Evolutionary conservation across 202 grass and related monocot genomes (phyloP), one percentile per base, ranked within the genome.

Genomic region (Schoenoplectus tabernaemontani): DNA sequence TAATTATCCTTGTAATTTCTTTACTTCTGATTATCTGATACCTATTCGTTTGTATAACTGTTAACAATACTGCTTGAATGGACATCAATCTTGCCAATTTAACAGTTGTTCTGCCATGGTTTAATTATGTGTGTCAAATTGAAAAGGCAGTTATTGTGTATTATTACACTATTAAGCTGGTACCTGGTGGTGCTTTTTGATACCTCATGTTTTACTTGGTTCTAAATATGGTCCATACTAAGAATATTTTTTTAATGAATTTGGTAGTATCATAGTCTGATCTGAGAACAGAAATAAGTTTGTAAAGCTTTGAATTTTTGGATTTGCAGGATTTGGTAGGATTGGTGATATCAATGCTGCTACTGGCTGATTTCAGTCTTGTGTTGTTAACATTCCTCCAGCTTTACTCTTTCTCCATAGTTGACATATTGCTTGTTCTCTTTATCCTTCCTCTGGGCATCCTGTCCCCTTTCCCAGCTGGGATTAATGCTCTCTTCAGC

Each of bases 401-500:
- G 83, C 84, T 96, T 28, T 99, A 99, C 83, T 96, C 96, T 57
- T 99, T 93, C 65, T 99, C 92, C 66, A 91, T 99, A 90, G 90
- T 47, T 2, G 92, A 93, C 43, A 83, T 99, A 75, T 88, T 99
- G 78, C 89, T 99, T 72, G 92, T 99, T 86, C 79, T 99, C 76
- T 99, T 99, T 76, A 82, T 99, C 87, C 92, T 99, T 80, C 96
- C 96, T 84, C 90, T 99, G 60, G 96, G 92, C 73, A 96, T 99
- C 84, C 82, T 99, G 34, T 99, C 87, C 23, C 96, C 96, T 85
- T 99, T 99, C 46, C 96, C 96, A 79, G 96, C 92, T 80, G 96
- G 96, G 83, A 99, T 99, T 84, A 99, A 99, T 88, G 96, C 96
- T 75, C 85, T 99, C 36, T 99, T 99, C 87, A 99, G 96, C 82